A percentile compares a stretch with the other conserved stretches of the same genome.
phyloP scores from a whole-genome alignment of 495 filamentous ascomycete species.

The Usnea hakonensis region DNA sequence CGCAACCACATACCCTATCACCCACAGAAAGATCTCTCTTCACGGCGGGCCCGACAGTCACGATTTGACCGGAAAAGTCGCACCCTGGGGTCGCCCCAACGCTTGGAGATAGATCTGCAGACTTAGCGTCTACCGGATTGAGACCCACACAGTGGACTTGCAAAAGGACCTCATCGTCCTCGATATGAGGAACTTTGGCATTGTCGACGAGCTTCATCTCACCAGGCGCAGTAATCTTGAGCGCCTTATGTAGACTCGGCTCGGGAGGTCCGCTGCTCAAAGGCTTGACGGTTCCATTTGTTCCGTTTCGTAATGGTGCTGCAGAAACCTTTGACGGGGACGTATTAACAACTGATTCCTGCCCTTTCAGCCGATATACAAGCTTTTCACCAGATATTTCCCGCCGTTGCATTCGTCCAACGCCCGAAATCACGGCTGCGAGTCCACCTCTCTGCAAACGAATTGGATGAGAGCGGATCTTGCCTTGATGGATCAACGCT shows the following conservation, averaged over 20 bases:
- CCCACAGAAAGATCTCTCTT: constrained; percentile 21
- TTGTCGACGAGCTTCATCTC: not conserved
- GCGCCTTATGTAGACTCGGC: too few species aligned
- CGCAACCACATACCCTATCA: constrained; percentile 29
- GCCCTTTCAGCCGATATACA: too few species aligned
- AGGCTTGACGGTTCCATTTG: too few species aligned
- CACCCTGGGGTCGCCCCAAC: constrained; percentile 30
- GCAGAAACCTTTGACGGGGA: too few species aligned
- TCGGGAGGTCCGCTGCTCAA: not conserved
- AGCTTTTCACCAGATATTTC: constrained; percentile 26
- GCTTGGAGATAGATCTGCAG: constrained; percentile 24
- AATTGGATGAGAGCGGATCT: constrained; percentile 21
- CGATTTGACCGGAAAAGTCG: constrained; percentile 36
- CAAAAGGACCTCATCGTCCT: constrained; percentile 11
- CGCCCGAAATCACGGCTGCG: constrained; percentile 16
- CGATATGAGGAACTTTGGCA: constrained; percentile 1
- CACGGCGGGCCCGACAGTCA: constrained; percentile 25
- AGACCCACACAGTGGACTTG: constrained; percentile 32
- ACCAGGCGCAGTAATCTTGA: not conserved
- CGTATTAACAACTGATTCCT: too few species aligned
- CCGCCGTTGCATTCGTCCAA: constrained; percentile 18
- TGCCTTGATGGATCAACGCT: constrained; percentile 15
- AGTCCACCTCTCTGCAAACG: constrained; percentile 19
- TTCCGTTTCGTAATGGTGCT: too few species aligned
- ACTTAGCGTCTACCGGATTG: constrained; percentile 39